Evolutionary conservation across 129 eudicot genomes (phyloP).

Genomic region (Silybum marianum): DNA sequence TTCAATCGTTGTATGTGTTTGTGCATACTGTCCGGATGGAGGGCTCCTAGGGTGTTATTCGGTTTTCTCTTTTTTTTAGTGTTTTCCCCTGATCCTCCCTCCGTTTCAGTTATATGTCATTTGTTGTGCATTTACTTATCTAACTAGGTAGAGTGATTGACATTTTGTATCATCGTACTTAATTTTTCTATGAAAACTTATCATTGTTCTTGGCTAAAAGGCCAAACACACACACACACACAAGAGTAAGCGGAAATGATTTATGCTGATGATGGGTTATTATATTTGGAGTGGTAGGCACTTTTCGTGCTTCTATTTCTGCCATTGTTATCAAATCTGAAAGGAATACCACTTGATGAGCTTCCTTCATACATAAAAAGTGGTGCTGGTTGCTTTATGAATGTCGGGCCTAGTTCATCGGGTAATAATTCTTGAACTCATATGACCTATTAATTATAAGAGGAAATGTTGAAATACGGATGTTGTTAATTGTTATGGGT

Average conservation of each 20-base stretch:
- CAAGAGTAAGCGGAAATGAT: not conserved
- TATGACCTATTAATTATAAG: not conserved
- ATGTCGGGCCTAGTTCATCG: conserved; percentile 42
- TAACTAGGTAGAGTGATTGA: not conserved
- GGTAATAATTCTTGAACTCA: conserved; percentile 40
- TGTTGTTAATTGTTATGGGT: conserved; percentile 5
- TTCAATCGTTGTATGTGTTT: no score
- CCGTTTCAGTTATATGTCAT: conserved; percentile 1
- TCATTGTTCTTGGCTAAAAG: not conserved
- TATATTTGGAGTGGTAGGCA: conserved; percentile 55
- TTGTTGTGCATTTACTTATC: not conserved
- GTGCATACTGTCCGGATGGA: no score
- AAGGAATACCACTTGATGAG: conserved; percentile 85
- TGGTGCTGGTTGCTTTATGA: conserved; percentile 87
- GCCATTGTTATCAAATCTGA: conserved; percentile 75
- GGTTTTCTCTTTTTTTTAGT: no score
- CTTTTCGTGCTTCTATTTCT: conserved; percentile 86
- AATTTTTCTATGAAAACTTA: not conserved
- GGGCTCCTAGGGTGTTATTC: no score
- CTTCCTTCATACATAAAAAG: conserved; percentile 70
- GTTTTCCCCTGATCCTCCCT: no score
- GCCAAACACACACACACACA: not conserved
- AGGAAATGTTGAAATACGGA: not conserved
- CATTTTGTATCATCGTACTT: not conserved
- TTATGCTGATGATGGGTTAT: conserved; percentile 13